Conservation (phyloP, 257 asterid genomes). For the Mentha longifolia region DNA sequence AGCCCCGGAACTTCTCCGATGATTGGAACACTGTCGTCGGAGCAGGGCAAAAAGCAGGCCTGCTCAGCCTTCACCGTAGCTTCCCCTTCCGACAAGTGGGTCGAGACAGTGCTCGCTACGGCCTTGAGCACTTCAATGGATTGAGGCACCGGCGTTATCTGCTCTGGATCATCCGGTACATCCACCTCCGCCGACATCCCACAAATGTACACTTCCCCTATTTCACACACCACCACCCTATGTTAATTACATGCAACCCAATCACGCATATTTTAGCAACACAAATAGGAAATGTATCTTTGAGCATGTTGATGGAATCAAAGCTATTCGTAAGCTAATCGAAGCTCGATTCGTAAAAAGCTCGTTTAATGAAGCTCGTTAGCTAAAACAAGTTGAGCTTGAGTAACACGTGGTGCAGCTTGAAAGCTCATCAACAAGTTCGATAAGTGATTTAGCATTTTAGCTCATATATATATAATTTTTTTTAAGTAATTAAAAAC, state of each 20-base stretch:
- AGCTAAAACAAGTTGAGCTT: no score
- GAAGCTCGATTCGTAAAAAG: no score
- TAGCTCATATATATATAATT: no score
- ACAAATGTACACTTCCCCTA: slow-evolving; percentile 95
- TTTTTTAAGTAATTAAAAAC: no score
- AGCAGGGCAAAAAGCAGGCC: slow-evolving; percentile 87
- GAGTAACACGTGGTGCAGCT: no score
- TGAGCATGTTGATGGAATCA: no score
- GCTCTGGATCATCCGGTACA: slow-evolving; percentile 86
- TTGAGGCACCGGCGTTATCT: slow-evolving; percentile 62
- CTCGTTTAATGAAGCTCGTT: no score
- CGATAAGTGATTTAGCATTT: no score
- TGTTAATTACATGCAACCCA: neutral
- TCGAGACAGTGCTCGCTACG: slow-evolving; percentile 74
- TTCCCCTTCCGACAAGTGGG: slow-evolving; percentile 69
- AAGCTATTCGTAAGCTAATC: no score
- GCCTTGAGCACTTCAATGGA: slow-evolving; percentile 65
- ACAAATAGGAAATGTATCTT: no score
- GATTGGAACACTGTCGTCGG: slow-evolving; percentile 72
- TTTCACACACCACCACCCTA: neutral
- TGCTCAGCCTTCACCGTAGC: slow-evolving; percentile 82
- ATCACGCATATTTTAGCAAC: neutral
- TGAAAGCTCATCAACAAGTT: no score
- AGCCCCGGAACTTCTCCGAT: slow-evolving; percentile 83
- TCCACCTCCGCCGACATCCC: slow-evolving; percentile 89